Evolutionary conservation across 768 basidiomycete genomes (phyloP).

Genomic region (Cantharellus anzutake): DNA sequence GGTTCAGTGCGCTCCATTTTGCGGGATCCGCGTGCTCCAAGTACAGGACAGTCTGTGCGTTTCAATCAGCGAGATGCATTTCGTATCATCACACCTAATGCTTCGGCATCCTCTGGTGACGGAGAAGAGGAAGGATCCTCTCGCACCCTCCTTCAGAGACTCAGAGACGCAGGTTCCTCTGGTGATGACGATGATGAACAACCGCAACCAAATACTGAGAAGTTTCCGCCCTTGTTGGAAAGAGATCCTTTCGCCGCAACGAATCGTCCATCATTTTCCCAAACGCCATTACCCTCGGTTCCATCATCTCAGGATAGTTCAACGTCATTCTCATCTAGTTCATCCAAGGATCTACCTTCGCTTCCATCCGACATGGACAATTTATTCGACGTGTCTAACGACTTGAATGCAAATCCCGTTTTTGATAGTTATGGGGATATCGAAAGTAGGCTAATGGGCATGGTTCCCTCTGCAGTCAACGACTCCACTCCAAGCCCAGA

Average conservation of each 20-base stretch:
- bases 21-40: not conserved
- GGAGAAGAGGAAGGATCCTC: not conserved
- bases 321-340: not conserved
- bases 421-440: not conserved
- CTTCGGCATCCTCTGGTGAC: not conserved
- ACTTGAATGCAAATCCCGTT: not conserved
- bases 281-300: not conserved
- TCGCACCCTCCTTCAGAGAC: not conserved
- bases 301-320: not conserved
- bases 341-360: not conserved
- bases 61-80: not conserved
- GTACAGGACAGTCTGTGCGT: not conserved
- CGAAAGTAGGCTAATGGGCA: not conserved
- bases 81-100: not conserved
- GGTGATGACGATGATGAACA: not conserved
- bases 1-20: constrained; percentile 4
- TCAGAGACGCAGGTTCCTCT: not conserved
- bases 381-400: not conserved
- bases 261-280: not conserved
- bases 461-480: not conserved
- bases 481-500: not conserved
- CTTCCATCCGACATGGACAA: not conserved
- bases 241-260: not conserved
- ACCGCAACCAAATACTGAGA: not conserved
- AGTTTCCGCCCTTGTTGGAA: not conserved